Base-by-base conservation (phyloP, 2,329 filamentous ascomycete genomes). In the Stemphylium beticola region DNA sequence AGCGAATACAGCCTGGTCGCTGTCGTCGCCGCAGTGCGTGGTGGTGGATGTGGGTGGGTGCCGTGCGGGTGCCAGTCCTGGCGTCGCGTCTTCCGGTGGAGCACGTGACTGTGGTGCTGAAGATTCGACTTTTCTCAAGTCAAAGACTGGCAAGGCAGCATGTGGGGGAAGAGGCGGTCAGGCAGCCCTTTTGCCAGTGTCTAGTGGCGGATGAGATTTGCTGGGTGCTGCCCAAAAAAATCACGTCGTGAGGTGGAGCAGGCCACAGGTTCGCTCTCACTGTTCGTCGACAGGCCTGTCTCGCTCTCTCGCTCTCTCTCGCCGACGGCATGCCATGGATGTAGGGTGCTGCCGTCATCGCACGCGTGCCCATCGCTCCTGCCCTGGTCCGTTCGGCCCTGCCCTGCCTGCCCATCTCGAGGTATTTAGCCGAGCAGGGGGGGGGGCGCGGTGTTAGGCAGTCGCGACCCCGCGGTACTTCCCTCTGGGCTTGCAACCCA, bases 71-170 rank as follows among this genome's bases (percentile, higher is more conserved):
- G 40, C 17, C 32, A 31, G 26, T 46, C 24, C 33, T 18, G 39
- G 11, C 20, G 38, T 38, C 40, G 51, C 33, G 33, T 29, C 52
- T 32, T 50, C 47, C 68, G 14, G 55, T 60, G 20, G 61, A 61
- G 14, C 69, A 67, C 12, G 60, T 62, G 31, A 77, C 54, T 22
- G 4, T 11, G 14, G 18, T 20, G 8, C 20, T 36, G 12, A 11
- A 9, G 15, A 5, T 7, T 26, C n/a, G 26, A 33, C 40, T 26
- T 29, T 26, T 43, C 40, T 31, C 26, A 3, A 32, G n/a, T n/a
- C n/a, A n/a, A 17, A 10, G 41, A 18, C 41, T 18, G 41, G 5
- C 29, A n/a, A 14, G 36, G n/a, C 34, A 20, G 22, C 17, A 33
- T 17, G 49, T 51, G 33, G 10, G 40, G 33, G 17, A 15, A n/a